phyloP scores from a whole-genome alignment of 2,329 filamentous ascomycete species.

The Alternaria atra region DNA sequence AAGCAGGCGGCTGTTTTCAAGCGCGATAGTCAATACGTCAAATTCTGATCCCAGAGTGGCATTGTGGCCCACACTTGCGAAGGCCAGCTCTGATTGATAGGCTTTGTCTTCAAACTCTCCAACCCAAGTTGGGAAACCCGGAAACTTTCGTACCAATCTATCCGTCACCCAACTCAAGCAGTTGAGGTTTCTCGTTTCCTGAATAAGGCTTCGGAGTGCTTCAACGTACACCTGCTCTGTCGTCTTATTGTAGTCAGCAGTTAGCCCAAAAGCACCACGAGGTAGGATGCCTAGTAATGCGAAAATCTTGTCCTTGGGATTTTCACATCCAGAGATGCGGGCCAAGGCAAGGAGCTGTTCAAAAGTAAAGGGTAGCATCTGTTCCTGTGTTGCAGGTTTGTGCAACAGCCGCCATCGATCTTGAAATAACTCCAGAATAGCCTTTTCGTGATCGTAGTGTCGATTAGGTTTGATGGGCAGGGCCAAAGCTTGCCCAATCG shows the following conservation, averaged over 20 bases:
- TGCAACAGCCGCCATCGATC: neutral
- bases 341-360: neutral
- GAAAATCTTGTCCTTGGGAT: slow-evolving; percentile 7
- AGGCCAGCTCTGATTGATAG: slow-evolving; percentile 7
- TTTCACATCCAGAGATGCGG: neutral
- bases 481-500: neutral
- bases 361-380: neutral
- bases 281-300: slow-evolving; percentile 1
- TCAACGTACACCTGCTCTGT: neutral
- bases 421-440: neutral
- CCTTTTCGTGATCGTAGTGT: neutral
- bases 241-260: slow-evolving; percentile 2
- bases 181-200: slow-evolving; percentile 1
- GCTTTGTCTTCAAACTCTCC: slow-evolving; percentile 4
- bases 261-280: neutral
- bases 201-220: neutral
- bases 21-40: neutral
- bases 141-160: neutral
- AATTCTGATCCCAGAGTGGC: neutral
- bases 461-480: neutral
- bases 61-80: neutral
- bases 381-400: neutral
- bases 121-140: neutral
- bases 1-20: neutral
- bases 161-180: slow-evolving; percentile 6